Base-by-base conservation (phyloP, 169 alveolate species). In the Fabrea salina region DNA sequence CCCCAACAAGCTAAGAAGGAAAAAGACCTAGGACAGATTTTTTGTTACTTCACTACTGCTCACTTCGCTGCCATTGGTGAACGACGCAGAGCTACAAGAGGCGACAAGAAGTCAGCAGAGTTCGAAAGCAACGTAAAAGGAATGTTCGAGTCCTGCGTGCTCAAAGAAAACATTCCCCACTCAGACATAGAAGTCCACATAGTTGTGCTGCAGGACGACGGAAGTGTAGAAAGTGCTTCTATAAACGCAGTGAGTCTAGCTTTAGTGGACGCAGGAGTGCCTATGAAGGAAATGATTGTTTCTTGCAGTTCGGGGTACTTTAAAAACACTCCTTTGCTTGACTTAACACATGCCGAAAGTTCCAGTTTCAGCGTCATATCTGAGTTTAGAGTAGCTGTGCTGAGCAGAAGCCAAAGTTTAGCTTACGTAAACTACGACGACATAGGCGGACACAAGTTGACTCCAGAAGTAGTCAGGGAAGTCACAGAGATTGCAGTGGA, bases 161-260 rank as follows among this genome's bases (percentile, higher is more conserved):
- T 61, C 7, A n/a, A 33, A 13, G 74, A 61, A 35, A 61, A 61
- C 25, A 61, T 32, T 27, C 74, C 74, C 1, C 74, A 61, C 39
- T 61, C 74, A 37, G 74, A 61, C 3, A 33, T 61, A 8, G 74
- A 61, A 27, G 76, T 82, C 5, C 74, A 82, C 50, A 76, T 82
- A 39, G 54, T 41, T 7, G 83, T 82, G 8, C 44, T 82, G 44
- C 82, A 75, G 27, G 86, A 74, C 7, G 88, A 82, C 41, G 88
- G 88, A 8, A 77, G 88, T 11, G 82, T 82, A n/a, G 82, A 79
- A 66, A 66, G 86, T 25, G 88, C 88, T 25, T 84, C 88, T 75
- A 82, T 82, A 47, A 82, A 82, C 76, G 88, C 88, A 43, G 44
- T 79, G 33, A 67, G 72, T 6, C 53, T 82, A 25, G 85, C 85